phyloP scores from a whole-genome alignment of 257 asterid species.

The Eucommia ulmoides region DNA sequence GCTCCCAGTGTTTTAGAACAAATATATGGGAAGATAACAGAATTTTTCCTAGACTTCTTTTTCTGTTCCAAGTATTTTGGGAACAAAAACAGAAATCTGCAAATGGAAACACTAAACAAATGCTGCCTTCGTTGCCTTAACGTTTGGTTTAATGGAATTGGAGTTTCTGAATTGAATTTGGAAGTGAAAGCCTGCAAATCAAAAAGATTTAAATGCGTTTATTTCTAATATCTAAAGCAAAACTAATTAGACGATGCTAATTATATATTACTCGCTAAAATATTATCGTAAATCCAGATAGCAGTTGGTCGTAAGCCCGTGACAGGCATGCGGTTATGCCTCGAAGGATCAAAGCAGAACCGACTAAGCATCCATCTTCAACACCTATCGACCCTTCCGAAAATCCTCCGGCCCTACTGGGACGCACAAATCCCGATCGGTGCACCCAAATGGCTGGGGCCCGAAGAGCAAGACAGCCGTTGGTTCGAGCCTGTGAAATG shows the following conservation, averaged over 20 bases:
- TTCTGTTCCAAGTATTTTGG: too few relatives aligned
- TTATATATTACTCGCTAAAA: conserved; percentile 4
- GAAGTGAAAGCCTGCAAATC: not conserved
- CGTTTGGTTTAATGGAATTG: not conserved
- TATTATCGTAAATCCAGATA: conserved; percentile 43
- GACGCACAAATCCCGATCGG: conserved; percentile 64
- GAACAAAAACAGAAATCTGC: too few relatives aligned
- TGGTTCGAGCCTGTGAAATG: conserved; percentile 87
- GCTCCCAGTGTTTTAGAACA: too few relatives aligned
- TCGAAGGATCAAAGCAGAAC: conserved; percentile 66
- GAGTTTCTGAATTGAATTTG: not conserved
- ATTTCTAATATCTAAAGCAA: not conserved
- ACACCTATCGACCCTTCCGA: conserved; percentile 52
- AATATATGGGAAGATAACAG: too few relatives aligned
- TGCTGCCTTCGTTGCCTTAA: not conserved
- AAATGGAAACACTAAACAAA: too few relatives aligned
- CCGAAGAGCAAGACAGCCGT: conserved; percentile 81
- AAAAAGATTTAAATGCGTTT: not conserved
- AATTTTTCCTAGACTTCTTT: too few relatives aligned
- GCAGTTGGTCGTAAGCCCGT: conserved; percentile 80
- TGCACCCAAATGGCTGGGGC: conserved; percentile 88
- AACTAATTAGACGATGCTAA: not conserved
- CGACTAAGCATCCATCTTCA: conserved; percentile 55
- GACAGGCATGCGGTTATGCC: conserved; percentile 59
- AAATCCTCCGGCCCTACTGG: conserved; percentile 73